These are phyloP conservation scores for Cryptococcus sp. DNA, from an alignment of 1,284 basidiomycete genomes.

Conservation along the genomic window DNA sequence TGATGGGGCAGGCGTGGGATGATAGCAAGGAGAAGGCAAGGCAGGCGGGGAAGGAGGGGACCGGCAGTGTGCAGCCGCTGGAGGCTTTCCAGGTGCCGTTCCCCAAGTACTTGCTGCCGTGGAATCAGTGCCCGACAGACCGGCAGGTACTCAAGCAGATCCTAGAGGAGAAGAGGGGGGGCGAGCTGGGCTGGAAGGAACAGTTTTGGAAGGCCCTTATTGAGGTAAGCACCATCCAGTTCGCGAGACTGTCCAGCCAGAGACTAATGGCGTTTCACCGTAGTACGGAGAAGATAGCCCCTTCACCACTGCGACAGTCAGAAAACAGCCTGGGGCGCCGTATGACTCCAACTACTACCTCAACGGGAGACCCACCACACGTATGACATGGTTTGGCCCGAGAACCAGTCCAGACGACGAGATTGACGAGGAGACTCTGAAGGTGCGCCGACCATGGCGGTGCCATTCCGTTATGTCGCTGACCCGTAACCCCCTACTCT, in stretches of 20 bases:
- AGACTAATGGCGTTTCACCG: background rate
- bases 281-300: conserved; percentile 69
- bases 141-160: conserved; percentile 54
- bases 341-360: conserved; percentile 16
- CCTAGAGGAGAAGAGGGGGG: conserved; percentile 18
- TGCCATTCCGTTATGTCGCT: background rate
- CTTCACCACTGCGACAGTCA: conserved; percentile 57
- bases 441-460: conserved; percentile 55
- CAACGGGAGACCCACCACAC: conserved; percentile 40
- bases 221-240: conserved; percentile 46
- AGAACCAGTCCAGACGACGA: conserved; percentile 58
- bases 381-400: conserved; percentile 73
- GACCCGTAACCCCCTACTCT: background rate
- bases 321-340: conserved; percentile 6
- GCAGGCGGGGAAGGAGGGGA: conserved; percentile 1
- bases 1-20: background rate
- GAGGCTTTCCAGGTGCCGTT: conserved; percentile 31
- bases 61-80: conserved; percentile 10
- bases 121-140: conserved; percentile 61
- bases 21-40: background rate
- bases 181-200: conserved; percentile 16
- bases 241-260: background rate
- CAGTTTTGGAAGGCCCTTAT: conserved; percentile 50
- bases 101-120: conserved; percentile 54
- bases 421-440: conserved; percentile 70